Percentiles rank a stretch among this genome's conserved stretches.
phyloP scores from a whole-genome alignment of 306 rosid species.

The Trichosanthes cucumerina region DNA sequence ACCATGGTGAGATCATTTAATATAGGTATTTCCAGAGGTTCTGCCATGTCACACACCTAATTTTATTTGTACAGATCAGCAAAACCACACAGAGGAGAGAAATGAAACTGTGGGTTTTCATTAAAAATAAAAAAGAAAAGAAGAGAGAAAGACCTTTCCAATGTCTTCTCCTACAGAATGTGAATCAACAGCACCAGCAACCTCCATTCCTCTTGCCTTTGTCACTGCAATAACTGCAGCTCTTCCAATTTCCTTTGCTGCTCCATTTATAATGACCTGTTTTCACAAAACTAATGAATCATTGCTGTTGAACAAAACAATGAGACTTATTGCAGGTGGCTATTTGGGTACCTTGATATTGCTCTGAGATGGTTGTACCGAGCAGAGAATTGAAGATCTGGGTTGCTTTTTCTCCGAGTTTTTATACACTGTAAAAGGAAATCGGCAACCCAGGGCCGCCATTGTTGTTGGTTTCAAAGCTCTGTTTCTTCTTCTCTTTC shows the following conservation, averaged over 20 bases:
- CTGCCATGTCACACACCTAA: slow-evolving; percentile 79
- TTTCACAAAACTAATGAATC: not conserved
- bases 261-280: slow-evolving; percentile 79
- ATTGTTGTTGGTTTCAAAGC: slow-evolving; percentile 32
- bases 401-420: slow-evolving; percentile 18
- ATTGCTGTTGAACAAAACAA: not conserved
- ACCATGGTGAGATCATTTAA: slow-evolving; percentile 84
- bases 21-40: slow-evolving; percentile 83
- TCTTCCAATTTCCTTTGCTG: slow-evolving; percentile 89
- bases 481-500: slow-evolving; percentile 5
- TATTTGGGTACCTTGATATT: slow-evolving; percentile 53
- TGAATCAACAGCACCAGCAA: slow-evolving; percentile 49
- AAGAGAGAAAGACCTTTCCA: slow-evolving; percentile 29
- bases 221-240: slow-evolving; percentile 82
- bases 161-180: slow-evolving; percentile 41
- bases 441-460: slow-evolving; percentile 56
- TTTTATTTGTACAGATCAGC: not conserved
- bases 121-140: not conserved
- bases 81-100: not conserved
- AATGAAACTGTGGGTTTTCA: not conserved
- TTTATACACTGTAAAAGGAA: slow-evolving; percentile 24
- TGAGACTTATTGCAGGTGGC: not conserved
- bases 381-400: slow-evolving; percentile 36
- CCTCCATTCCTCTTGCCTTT: slow-evolving; percentile 55
- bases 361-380: slow-evolving; percentile 49